phyloP scores from a whole-genome alignment of 805 yeast genomes.

The Maudiozyma bulderi region DNA sequence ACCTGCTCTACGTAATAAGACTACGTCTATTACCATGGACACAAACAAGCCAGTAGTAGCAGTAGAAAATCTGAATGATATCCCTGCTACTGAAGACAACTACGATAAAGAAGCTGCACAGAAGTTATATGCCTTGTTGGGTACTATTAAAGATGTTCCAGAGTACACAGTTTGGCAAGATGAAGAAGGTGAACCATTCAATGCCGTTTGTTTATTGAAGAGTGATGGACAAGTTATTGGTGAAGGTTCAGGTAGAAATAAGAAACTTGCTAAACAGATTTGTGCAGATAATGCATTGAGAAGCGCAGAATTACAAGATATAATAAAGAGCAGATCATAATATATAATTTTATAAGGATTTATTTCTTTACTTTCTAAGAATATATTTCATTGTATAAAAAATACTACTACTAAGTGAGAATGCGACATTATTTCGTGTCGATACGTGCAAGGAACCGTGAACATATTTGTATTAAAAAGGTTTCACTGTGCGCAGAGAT shows the following conservation, averaged over 20 bases:
- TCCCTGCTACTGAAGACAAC: background rate
- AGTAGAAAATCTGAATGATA: too few relatives aligned
- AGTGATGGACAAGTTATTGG: slow-evolving; percentile 10
- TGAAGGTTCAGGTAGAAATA: slow-evolving; percentile 14
- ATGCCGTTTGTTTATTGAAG: slow-evolving; percentile 9
- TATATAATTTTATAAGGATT: too few relatives aligned
- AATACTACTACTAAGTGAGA: background rate
- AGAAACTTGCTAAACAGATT: slow-evolving; percentile 12
- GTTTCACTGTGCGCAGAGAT: too few relatives aligned
- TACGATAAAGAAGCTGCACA: slow-evolving; percentile 7
- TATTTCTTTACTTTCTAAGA: too few relatives aligned
- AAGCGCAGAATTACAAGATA: background rate
- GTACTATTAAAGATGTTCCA: slow-evolving; percentile 8
- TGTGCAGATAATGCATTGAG: slow-evolving; percentile 9
- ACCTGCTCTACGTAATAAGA: background rate
- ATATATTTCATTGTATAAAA: too few relatives aligned
- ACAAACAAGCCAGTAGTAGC: background rate
- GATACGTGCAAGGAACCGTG: too few relatives aligned
- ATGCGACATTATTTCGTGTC: too few relatives aligned
- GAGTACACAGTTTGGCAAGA: slow-evolving; percentile 2
- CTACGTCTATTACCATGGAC: background rate
- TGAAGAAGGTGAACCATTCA: slow-evolving; percentile 2
- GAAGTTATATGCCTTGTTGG: slow-evolving; percentile 8
- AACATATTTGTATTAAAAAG: too few relatives aligned
- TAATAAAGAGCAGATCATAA: background rate